Conservation (phyloP, 2,329 filamentous ascomycete genomes). For the Sporothrix euskadiensis region DNA sequence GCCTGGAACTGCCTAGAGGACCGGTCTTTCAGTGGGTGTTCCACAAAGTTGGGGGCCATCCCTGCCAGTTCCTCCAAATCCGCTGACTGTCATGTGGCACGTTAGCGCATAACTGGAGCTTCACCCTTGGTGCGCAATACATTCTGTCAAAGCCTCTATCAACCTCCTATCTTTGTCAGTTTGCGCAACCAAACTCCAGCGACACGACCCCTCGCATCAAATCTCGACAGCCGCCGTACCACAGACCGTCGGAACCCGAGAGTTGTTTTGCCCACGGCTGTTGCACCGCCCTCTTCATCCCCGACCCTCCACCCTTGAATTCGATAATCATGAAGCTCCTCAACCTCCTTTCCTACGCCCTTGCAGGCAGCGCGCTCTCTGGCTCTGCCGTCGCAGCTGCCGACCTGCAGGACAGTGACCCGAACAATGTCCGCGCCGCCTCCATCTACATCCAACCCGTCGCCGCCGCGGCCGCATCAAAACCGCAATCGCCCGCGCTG, state of each 20-base stretch:
- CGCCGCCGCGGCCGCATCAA: conserved; percentile 34
- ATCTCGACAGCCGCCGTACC: not conserved
- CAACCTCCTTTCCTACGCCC: conserved; percentile 21
- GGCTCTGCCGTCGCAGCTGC: conserved; percentile 1
- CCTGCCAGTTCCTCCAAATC: not conserved
- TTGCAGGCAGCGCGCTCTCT: not conserved
- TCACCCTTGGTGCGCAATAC: conserved; percentile 14
- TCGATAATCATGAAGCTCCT: conserved; percentile 23
- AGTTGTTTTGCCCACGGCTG: not conserved
- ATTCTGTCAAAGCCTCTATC: not conserved
- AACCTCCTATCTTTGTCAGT: conserved; percentile 12
- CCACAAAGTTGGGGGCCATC: not conserved
- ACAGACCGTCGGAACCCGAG: not conserved
- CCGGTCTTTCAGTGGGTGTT: not conserved
- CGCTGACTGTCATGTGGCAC: conserved; percentile 1
- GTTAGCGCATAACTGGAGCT: conserved; percentile 9
- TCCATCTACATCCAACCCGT: conserved; percentile 59
- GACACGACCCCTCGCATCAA: not conserved
- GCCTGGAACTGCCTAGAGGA: not conserved
- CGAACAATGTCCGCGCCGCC: conserved; percentile 45
- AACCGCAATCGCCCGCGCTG: conserved; percentile 39
- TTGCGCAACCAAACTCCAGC: not conserved
- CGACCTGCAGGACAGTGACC: conserved; percentile 24
- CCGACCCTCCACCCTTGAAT: too few species aligned
- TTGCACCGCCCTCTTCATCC: not conserved